Percentiles rank a stretch among this genome's conserved stretches.
Conservation (phyloP, 148 eudicot species). For the Silene latifolia region DNA sequence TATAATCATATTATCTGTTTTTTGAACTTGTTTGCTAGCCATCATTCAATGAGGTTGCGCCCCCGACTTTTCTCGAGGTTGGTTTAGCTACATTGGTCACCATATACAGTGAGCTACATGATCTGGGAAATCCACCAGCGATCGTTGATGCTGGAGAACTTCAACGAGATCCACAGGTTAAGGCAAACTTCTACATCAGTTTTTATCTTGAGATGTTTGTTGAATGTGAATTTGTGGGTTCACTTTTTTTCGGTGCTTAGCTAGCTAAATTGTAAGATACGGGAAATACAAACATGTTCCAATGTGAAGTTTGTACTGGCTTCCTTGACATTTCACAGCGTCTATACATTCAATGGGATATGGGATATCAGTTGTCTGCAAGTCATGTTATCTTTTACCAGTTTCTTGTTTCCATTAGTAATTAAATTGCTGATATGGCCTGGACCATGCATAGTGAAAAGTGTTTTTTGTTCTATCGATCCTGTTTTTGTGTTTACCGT, state of each 20-base stretch:
- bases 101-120: slow-evolving; percentile 67
- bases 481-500: background rate
- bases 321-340: background rate
- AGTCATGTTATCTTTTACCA: background rate
- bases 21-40: slow-evolving; percentile 42
- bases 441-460: too few species aligned
- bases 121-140: slow-evolving; percentile 68
- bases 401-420: background rate
- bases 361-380: background rate
- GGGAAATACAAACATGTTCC: background rate
- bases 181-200: background rate
- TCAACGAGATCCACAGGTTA: slow-evolving; percentile 83
- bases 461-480: background rate
- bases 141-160: slow-evolving; percentile 78
- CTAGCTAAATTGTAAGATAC: background rate
- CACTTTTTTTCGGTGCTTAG: background rate
- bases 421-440: too few species aligned
- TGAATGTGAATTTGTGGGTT: background rate
- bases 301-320: background rate
- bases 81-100: slow-evolving; percentile 68
- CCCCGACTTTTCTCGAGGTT: slow-evolving; percentile 66
- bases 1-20: slow-evolving; percentile 6
- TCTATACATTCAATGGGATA: background rate
- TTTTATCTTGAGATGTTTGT: background rate
- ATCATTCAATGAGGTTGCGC: slow-evolving; percentile 81